Base-by-base conservation (phyloP, 1,284 basidiomycete species). In the Trichosporon sp. region DNA sequence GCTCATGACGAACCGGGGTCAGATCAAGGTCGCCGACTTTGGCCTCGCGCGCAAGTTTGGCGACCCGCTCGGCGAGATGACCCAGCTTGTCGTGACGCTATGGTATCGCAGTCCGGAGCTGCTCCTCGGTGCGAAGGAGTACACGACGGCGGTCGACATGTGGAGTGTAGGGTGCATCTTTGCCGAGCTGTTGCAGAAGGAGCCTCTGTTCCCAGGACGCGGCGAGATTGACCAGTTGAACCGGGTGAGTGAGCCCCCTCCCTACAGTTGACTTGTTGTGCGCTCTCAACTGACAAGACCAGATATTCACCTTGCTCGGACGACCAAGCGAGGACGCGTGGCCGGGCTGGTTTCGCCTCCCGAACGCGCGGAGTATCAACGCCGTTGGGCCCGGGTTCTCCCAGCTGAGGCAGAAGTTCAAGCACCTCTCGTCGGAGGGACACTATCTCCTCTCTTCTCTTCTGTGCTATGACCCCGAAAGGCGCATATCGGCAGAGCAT, bases 31-130 rank as follows among this genome's bases (percentile, higher is more conserved):
- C 7, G 97, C 96, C 4, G 97, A 99, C 84, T 99, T 99, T 83
- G 97, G 97, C 3, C 89, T 99, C 46, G 97, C 97, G 19, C 87
- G 97, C 77, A 90, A 94, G 71, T 99, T 93, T 81, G 96, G 96
- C 40, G 97, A 99, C 82, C 96, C 97, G 3, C 88, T 96, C 1
- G 94, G 94, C 6, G 93, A 95, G 19, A 91, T 99, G 89, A 99
- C 97, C 2, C 94, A 96, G 79, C 88, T 99, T 14, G 97, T 99
- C 0, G 97, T 99, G 4, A 99, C 97, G 1, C 87, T 99, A 14
- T 99, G 97, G 97, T 99, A 99, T 85, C 89, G 96, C 66, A 93
- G 97, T 5, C 97, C 97, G 2, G 97, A 99, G 86, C 92, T 99
- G 43, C 87, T 99, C 10, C 87, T 99, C 19, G 97, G 96, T 11